Conservation (phyloP, 768 basidiomycete genomes). For the Lactarius vividus region DNA sequence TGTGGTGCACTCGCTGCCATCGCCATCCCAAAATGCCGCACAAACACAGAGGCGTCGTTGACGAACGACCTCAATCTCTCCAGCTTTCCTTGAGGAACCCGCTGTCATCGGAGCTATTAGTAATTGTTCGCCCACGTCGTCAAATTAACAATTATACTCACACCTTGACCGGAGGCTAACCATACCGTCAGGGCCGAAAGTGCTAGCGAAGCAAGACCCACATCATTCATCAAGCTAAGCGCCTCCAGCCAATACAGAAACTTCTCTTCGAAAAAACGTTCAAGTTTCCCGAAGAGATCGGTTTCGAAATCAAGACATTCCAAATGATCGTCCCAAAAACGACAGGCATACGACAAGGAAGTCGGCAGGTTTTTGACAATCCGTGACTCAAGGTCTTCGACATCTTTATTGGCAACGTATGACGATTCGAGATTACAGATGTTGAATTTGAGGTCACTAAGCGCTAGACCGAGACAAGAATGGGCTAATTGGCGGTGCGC, state of each 20-base stretch:
- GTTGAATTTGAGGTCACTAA: not conserved
- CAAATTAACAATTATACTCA: not conserved
- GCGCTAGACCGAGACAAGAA: not conserved
- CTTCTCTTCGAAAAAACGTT: not conserved
- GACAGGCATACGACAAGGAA: not conserved
- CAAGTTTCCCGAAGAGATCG: not conserved
- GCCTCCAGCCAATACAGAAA: not conserved
- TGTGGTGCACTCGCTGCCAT: not conserved
- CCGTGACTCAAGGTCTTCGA: not conserved
- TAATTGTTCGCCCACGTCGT: not conserved
- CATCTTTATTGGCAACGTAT: not conserved
- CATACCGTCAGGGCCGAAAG: not conserved
- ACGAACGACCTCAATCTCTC: not conserved
- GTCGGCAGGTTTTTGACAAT: not conserved
- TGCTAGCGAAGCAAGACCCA: not conserved
- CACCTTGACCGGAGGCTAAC: not conserved
- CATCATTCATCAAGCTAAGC: not conserved
- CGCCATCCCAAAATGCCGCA: not conserved
- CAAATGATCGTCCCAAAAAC: slow-evolving; percentile 3
- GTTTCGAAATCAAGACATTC: not conserved
- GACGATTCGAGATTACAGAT: slow-evolving; percentile 6
- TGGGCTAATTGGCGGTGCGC: not conserved
- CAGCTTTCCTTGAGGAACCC: not conserved
- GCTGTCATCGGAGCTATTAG: not conserved
- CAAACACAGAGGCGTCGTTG: not conserved